Percentiles rank a stretch among this genome's conserved stretches.
phyloP scores from a whole-genome alignment of 2,329 filamentous ascomycete genomes.

The Cryphonectria parasitica region DNA sequence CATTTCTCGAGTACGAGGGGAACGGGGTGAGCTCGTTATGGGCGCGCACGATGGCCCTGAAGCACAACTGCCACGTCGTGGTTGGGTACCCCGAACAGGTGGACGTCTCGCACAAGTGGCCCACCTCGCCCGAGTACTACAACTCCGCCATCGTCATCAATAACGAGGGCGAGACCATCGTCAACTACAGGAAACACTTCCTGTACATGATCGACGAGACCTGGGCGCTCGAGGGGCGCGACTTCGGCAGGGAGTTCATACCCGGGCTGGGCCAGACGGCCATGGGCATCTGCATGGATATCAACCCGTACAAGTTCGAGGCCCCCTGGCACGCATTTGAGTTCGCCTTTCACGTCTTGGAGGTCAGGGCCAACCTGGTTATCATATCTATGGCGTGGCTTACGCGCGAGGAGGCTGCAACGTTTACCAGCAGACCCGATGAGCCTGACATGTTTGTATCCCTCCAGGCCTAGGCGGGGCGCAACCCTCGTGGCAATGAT shows the following conservation, averaged over 20 bases:
- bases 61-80: constrained; percentile 68
- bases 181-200: constrained; percentile 64
- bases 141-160: constrained; percentile 60
- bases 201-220: constrained; percentile 64
- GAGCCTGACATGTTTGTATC: constrained; percentile 62
- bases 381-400: constrained; percentile 81
- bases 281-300: constrained; percentile 67
- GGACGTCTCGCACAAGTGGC: constrained; percentile 55
- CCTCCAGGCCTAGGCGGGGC: not conserved
- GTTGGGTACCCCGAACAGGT: constrained; percentile 76
- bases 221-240: constrained; percentile 58
- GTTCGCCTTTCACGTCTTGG: constrained; percentile 61
- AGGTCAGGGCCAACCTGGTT: constrained; percentile 62
- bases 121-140: constrained; percentile 57
- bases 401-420: constrained; percentile 56
- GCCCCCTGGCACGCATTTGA: constrained; percentile 54
- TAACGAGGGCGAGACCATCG: constrained; percentile 61
- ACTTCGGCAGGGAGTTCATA: constrained; percentile 40
- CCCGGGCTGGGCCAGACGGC: constrained; percentile 54
- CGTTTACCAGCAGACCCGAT: constrained; percentile 51
- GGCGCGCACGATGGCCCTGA: constrained; percentile 69
- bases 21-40: constrained; percentile 71
- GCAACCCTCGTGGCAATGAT: too few species aligned
- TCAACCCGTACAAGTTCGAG: constrained; percentile 61
- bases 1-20: constrained; percentile 68